Evolutionary conservation across 1,139 yeast genomes (phyloP), one percentile per base, ranked within the genome.

Genomic region (Debaryomyces subglobosus): DNA sequence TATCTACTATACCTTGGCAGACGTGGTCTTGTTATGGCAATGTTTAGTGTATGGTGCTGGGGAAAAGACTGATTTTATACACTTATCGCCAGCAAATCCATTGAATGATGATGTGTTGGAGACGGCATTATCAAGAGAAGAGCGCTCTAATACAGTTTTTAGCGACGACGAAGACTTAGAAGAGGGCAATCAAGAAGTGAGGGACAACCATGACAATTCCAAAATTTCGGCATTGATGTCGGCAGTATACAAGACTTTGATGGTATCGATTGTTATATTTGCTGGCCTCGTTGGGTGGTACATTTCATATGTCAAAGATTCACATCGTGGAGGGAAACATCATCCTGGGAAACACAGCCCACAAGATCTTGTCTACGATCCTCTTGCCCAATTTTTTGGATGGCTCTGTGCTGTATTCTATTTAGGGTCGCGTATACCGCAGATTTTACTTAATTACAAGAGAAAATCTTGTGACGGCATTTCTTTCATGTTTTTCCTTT

Each of bases 391-490:
- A 68, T 69, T 82, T 37, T 89, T 90, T 66, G 98, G 98, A 23
- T 92, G 96, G 89, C 70, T 90, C 47, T 90, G 97, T 71, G 97
- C 98, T 1, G 67, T 77, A 1, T 76, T 92, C 43, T 92, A 92
- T 64, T 71, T 92, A 56, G 96, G 97, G 1, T 90, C 97, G 13
- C 76, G 98, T 57, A 68, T 92, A 21, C 98, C 98, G 0, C 98
- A 92, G 69, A 89, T 92, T 51, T 66, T 89, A 49, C 77, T 92
- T 52, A 92, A 92, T 68, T 89, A 77, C 63, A 77, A 85, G 64
- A 79, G 97, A 59, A 90, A 90, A 69, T 87, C 96, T 2, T 89
- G 96, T 62, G 97, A 91, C 52, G 98, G 98, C 25, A 87, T 92
- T 46, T 87, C 96, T 24, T 90, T 92, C 64, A 77, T 92, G 78